These are phyloP conservation scores for Acephala macrosclerotiorum DNA, from an alignment of 2,329 filamentous ascomycete genomes.

Conservation along the genomic window DNA sequence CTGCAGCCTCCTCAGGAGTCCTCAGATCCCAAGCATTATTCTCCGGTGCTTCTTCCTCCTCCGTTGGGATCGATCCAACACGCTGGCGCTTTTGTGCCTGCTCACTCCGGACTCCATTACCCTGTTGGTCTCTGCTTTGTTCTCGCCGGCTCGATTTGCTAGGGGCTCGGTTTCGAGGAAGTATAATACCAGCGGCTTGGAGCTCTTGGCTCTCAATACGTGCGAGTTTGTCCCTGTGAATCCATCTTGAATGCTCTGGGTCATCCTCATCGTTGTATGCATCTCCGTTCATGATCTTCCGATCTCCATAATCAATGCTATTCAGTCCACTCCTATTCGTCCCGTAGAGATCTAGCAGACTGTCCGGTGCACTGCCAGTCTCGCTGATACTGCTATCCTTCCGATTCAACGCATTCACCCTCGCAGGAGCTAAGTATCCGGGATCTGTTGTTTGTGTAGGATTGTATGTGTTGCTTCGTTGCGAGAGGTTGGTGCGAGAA, in stretches of 20 bases:
- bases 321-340: conserved; percentile 36
- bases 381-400: conserved; percentile 52
- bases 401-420: conserved; percentile 46
- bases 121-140: conserved; percentile 43
- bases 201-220: conserved; percentile 83
- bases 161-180: conserved; percentile 61
- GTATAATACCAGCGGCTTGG: conserved; percentile 76
- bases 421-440: conserved; percentile 45
- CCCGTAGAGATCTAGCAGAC: conserved; percentile 53
- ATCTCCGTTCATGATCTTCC: conserved; percentile 32
- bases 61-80: conserved; percentile 47
- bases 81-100: conserved; percentile 47
- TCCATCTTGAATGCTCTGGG: conserved; percentile 77
- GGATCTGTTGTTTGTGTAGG: conserved; percentile 32
- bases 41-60: conserved; percentile 50
- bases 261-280: conserved; percentile 47
- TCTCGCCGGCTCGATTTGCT: conserved; percentile 56
- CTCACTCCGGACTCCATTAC: conserved; percentile 45
- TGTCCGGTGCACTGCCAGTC: conserved; percentile 53
- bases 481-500: conserved; percentile 38
- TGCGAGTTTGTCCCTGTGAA: conserved; percentile 84
- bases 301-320: conserved; percentile 39
- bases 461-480: conserved; percentile 31
- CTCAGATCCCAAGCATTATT: conserved; percentile 73
- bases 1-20: conserved; percentile 78